Percentiles rank a stretch among this genome's conserved stretches.
Evolutionary conservation across 495 filamentous ascomycete species (phyloP).

Genomic region (Halenospora varia): DNA sequence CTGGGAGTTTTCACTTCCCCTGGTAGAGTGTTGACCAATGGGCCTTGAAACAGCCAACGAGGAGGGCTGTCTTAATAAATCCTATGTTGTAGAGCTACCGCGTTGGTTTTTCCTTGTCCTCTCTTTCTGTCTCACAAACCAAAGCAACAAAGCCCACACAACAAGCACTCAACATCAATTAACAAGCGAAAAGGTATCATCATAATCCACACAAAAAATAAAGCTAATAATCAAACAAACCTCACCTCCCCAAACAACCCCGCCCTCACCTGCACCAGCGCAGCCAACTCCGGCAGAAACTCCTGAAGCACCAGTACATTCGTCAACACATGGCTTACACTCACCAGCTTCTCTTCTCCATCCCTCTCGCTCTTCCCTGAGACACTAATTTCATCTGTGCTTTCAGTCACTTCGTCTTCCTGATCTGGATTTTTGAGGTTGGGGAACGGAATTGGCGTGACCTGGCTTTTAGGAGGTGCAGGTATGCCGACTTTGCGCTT

Average conservation of each 20-base stretch:
- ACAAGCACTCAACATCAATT: too few species aligned
- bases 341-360: constrained; percentile 44
- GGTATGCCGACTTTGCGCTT: constrained; percentile 37
- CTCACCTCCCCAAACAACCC: constrained; percentile 83
- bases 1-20: too few species aligned
- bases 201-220: background rate
- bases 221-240: constrained; percentile 52
- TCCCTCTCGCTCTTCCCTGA: constrained; percentile 21
- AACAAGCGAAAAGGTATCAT: background rate
- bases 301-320: constrained; percentile 73
- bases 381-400: constrained; percentile 35
- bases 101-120: too few species aligned
- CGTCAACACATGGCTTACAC: constrained; percentile 83
- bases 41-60: too few species aligned
- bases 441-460: constrained; percentile 23
- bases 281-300: constrained; percentile 85
- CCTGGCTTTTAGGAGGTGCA: constrained; percentile 28
- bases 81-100: too few species aligned
- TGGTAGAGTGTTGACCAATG: too few species aligned
- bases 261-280: constrained; percentile 79
- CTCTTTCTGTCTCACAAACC: too few species aligned
- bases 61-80: too few species aligned
- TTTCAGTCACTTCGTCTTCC: constrained; percentile 27
- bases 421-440: constrained; percentile 6
- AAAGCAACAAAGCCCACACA: too few species aligned